Conservation (phyloP, 108 stramenopile genomes). For the Phaeodactylum tricornutum region DNA sequence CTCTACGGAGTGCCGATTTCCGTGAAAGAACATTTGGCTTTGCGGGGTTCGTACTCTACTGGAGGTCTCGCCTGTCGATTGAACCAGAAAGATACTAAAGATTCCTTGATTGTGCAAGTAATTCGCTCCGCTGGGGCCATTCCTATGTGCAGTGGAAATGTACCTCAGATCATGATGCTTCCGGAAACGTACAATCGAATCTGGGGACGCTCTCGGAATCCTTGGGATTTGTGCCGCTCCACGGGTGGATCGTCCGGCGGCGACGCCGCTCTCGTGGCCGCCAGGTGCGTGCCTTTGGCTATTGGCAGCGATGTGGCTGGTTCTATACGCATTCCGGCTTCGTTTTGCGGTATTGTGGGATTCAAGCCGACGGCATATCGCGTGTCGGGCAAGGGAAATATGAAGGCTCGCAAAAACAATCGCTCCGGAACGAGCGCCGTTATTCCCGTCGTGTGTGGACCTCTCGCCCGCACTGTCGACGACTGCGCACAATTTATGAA, state of each 20-base stretch:
- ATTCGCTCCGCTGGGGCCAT: slow-evolving; percentile 3
- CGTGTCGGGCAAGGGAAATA: background rate
- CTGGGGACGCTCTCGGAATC: slow-evolving; percentile 5
- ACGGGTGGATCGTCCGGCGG: slow-evolving; percentile 27
- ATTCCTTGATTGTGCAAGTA: slow-evolving; percentile 2
- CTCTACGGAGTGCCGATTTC: slow-evolving; percentile 5
- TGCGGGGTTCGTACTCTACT: slow-evolving; percentile 1
- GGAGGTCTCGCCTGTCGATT: slow-evolving; percentile 6
- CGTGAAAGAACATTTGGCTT: background rate
- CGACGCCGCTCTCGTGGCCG: slow-evolving; percentile 27
- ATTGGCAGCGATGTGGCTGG: slow-evolving; percentile 38
- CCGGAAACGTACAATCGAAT: slow-evolving; percentile 2
- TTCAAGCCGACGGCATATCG: slow-evolving; percentile 1
- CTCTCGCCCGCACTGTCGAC: slow-evolving; percentile 10
- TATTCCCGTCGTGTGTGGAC: slow-evolving; percentile 7
- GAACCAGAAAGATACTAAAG: background rate
- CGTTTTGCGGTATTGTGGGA: slow-evolving; percentile 25
- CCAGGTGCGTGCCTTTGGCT: slow-evolving; percentile 24
- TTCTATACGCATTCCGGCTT: slow-evolving; percentile 28
- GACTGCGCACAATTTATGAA: slow-evolving; percentile 4
- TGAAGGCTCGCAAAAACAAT: slow-evolving; percentile 4
- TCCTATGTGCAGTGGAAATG: slow-evolving; percentile 4
- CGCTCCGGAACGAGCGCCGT: background rate
- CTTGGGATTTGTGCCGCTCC: slow-evolving; percentile 1
- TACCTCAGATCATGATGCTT: slow-evolving; percentile 2